Evolutionary conservation across 495 filamentous ascomycete species (phyloP), one percentile per base, ranked within the genome.

Genomic region (Neurospora intermedia): DNA sequence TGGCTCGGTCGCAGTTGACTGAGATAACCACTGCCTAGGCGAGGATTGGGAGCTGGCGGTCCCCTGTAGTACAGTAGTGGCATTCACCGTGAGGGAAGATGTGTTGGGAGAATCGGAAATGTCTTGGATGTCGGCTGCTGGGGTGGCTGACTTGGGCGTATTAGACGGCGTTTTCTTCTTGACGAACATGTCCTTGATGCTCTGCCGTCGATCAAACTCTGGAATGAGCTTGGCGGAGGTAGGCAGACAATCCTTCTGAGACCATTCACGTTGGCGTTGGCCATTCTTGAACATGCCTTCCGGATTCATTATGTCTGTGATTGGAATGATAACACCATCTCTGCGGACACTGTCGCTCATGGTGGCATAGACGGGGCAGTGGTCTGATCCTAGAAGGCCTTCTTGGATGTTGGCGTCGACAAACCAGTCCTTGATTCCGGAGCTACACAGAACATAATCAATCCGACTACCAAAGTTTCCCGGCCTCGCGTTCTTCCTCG

Each of bases 381-480:
- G 96, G 77, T 99, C 96, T 0, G 96, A 99, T 13, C 96, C 96
- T 87, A 97, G 89, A 10, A 99, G 83, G 4, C 95, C 96, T 81
- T 98, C 94, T 78, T 98, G 96, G 41, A 98, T 98, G 76, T 98
- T 93, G n/a, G 93, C 89, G 71, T 93, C 91, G 39, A 80, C 83
- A 78, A 97, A 92, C 94, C 94, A 98, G 72, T 87, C 82, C 75
- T 90, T 91, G 89, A 97, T 95, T 43, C 87, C 86, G 48, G 90
- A 83, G 74, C 88, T 94, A 79, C 93, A 95, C 8, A 98, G 86
- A 40, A 99, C 89, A 81, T 97, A 98, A 78, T 99, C 96, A 71
- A 99, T 98, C 41, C 96, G 85, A 43, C 92, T 90, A 2, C 96
- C 96, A 78, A 89, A 94, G 79, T 99, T 98, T 15, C 92, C 95